These are phyloP conservation scores for Penicillium chermesinum DNA, from an alignment of 495 filamentous ascomycete species.

Conservation along the genomic window DNA sequence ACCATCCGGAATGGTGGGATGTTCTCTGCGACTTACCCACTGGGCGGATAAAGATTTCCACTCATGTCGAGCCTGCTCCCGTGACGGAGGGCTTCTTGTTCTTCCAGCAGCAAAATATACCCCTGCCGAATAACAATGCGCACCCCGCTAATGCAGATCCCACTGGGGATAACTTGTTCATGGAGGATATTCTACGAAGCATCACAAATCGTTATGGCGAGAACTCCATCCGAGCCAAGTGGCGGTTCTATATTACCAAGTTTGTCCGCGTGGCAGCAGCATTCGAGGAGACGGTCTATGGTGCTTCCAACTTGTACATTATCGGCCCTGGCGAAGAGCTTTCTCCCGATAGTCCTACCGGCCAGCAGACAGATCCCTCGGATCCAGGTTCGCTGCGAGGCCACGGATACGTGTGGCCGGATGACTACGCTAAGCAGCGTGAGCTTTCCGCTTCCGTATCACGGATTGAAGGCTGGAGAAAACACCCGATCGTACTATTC, in stretches of 20 bases:
- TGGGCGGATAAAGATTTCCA: slow-evolving; percentile 90
- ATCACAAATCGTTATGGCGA: slow-evolving; percentile 86
- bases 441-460: slow-evolving; percentile 87
- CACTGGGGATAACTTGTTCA: slow-evolving; percentile 88
- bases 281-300: slow-evolving; percentile 93
- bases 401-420: slow-evolving; percentile 93
- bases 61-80: slow-evolving; percentile 66
- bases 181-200: slow-evolving; percentile 75
- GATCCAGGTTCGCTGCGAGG: slow-evolving; percentile 63
- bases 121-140: slow-evolving; percentile 39
- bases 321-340: slow-evolving; percentile 55
- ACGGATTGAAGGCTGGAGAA: slow-evolving; percentile 92
- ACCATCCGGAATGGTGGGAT: slow-evolving; percentile 98
- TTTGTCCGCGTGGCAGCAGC: slow-evolving; percentile 89
- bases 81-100: slow-evolving; percentile 76
- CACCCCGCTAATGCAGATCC: slow-evolving; percentile 52
- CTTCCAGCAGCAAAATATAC: slow-evolving; percentile 75
- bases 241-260: slow-evolving; percentile 81
- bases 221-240: slow-evolving; percentile 82
- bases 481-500: slow-evolving; percentile 91
- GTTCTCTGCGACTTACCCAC: slow-evolving; percentile 88
- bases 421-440: slow-evolving; percentile 70
- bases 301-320: slow-evolving; percentile 83
- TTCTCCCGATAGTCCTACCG: slow-evolving; percentile 44
- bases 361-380: slow-evolving; percentile 34